Evolutionary conservation across 768 basidiomycete species (phyloP).

Genomic region (Cystobasidiopsis lactophilus): DNA sequence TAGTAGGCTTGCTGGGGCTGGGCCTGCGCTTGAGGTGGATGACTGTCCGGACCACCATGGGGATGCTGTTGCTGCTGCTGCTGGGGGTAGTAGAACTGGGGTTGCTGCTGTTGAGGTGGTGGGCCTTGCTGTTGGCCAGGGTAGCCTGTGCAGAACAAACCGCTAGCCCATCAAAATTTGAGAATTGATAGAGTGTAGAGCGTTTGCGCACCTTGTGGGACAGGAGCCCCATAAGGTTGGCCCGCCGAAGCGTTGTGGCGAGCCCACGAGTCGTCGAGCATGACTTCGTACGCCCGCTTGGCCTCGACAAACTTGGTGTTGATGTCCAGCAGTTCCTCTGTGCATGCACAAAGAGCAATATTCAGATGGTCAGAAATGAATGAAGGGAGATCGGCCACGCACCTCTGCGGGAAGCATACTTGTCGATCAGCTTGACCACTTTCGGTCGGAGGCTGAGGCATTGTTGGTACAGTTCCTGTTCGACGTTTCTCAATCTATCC

Average conservation of each 20-base stretch:
- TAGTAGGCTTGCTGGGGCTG: constrained; percentile 13
- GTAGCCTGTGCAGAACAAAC: too few species aligned
- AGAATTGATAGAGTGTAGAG: background rate
- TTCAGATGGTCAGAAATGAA: background rate
- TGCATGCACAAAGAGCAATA: background rate
- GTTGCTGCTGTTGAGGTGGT: constrained; percentile 16
- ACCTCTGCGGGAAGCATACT: constrained; percentile 73
- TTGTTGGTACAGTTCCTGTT: constrained; percentile 66
- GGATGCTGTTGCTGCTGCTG: constrained; percentile 12
- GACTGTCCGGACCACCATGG: constrained; percentile 19
- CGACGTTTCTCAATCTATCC: background rate
- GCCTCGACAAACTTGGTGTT: constrained; percentile 82
- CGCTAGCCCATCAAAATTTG: too few species aligned
- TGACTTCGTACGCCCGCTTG: constrained; percentile 66
- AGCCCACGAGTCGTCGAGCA: constrained; percentile 78
- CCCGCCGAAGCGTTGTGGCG: constrained; percentile 41
- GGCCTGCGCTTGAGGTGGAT: constrained; percentile 23
- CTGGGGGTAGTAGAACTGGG: constrained; percentile 26
- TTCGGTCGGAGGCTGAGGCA: constrained; percentile 77
- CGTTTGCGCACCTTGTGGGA: background rate
- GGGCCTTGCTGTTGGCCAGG: too few species aligned
- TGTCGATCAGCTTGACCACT: constrained; percentile 89
- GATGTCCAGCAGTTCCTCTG: constrained; percentile 84
- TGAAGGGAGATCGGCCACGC: background rate
- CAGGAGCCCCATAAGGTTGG: constrained; percentile 7